Evolutionary conservation across 2,329 filamentous ascomycete species (phyloP), one percentile per base, ranked within the genome.

Genomic region (Microdochium nivale): DNA sequence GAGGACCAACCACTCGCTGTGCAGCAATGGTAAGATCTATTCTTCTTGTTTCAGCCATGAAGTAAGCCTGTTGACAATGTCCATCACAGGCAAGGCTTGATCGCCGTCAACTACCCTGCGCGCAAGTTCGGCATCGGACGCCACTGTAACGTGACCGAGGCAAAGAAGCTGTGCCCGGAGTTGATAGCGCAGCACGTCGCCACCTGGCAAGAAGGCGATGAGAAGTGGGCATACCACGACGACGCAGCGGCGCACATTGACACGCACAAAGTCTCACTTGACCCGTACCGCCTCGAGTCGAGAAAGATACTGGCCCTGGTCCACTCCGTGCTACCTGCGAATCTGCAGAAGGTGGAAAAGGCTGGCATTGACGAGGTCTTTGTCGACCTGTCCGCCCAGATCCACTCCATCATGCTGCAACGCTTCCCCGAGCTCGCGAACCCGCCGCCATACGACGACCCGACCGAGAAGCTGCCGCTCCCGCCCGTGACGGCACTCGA

Each of bases 281-380:
- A 99, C 66, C 90, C 90, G 10, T 99, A 97, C 68, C 81, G 94
- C 33, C 76, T 88, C 27, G 81, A 96, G 67, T 95, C 88, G 19
- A 80, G 90, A 55, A 87, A 79, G 70, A 96, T 97, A 53, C 67
- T 97, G 60, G 80, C 83, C 11, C 70, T 83, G 52, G 88, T 97
- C 63, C 92, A 90, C 63, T 86, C 87, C 3, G 73, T 74, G 32
- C 70, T 96, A 46, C 86, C 87, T 1, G 65, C 77, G 1, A 68
- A 79, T 44, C 65, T 83, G 55, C 87, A 90, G 64, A 83, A 78
- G 60, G 82, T 96, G 46, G 92, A 99, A 72, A 99, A 97, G 66
- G 94, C 92, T 19, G 86, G 90, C 62, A 88, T 97, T 51, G 94
- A 99, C 65, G 94, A 99, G 68, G 90, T 96, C 9, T 99, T 96